Evolutionary conservation across 768 basidiomycete genomes (phyloP).

Genomic region (Pleurotus tuoliensis): DNA sequence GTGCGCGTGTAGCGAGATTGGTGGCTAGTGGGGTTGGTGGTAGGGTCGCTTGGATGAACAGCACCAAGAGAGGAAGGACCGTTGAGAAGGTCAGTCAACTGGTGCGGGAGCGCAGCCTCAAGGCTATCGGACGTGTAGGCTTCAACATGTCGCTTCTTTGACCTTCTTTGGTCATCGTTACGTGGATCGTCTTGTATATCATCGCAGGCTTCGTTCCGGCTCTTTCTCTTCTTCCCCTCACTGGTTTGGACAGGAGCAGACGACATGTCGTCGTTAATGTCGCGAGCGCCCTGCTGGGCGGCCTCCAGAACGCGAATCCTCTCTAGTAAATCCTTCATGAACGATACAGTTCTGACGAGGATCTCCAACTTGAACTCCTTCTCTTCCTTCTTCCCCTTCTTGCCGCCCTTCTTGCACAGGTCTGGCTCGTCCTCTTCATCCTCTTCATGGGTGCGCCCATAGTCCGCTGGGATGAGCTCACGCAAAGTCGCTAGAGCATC

Average conservation of each 20-base stretch:
- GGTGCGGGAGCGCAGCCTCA: not conserved
- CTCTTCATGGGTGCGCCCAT: constrained; percentile 25
- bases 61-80: not conserved
- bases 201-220: not conserved
- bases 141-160: constrained; percentile 6
- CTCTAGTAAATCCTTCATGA: constrained; percentile 66
- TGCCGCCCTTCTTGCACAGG: constrained; percentile 28
- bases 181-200: not conserved
- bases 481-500: constrained; percentile 77
- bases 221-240: constrained; percentile 16
- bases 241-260: not conserved
- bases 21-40: constrained; percentile 7
- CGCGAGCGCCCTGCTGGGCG: constrained; percentile 22
- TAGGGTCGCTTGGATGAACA: constrained; percentile 4
- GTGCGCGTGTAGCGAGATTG: constrained; percentile 10
- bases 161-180: not conserved
- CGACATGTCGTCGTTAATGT: constrained; percentile 5
- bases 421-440: constrained; percentile 32
- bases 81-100: not conserved
- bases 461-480: constrained; percentile 67
- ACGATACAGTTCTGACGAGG: constrained; percentile 76
- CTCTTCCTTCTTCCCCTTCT: constrained; percentile 39
- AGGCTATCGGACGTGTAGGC: not conserved
- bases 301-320: constrained; percentile 42
- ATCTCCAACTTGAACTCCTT: constrained; percentile 93